Base-by-base conservation (phyloP, 1,284 basidiomycete species). In the Hemileia vastatrix region DNA sequence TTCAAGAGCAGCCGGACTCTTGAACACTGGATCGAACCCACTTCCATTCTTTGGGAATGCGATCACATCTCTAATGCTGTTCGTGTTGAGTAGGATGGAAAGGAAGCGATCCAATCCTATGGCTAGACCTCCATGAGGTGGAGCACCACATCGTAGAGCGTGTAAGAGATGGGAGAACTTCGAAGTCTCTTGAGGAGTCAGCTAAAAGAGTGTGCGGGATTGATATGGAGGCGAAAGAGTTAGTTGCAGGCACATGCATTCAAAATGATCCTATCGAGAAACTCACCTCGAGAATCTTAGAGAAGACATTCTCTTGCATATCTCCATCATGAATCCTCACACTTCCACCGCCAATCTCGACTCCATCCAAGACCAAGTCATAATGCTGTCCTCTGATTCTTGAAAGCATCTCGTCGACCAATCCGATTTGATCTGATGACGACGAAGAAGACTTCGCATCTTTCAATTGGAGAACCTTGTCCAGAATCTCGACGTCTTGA, bases 71-170 rank as follows among this genome's bases (percentile, higher is more conserved):
- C 90, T 81, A 68, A 96, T 96, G 27, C 86, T 87, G 63, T 83
- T 81, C 0, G 88, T 82, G 65, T 85, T 83, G 78, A 88, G 91
- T 1, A 96, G 81, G 67, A 94, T 90, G 15, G 90, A 82, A 82
- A 95, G 86, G 66, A 96, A 79, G 44, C 67, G 15, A 77, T 64
- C 67, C 80, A 66, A 72, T 87, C 90, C 90, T 60, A 94, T 79
- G 0, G 92, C 92, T 60, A 96, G 88, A 47, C 92, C 92, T n/a
- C 87, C 92, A 77, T 97, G 92, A 65, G 92, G 92, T 9, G 92
- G 93, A 5, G 93, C 92, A 63, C 92, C 92, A 75, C 84, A 88
- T 69, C 81, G 80, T 56, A 97, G 80, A 3, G 92, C 93, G 69
- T 88, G 84, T 31, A 95, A 77, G 4, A 97, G 81, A 71, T 93